Percentiles rank a stretch among this genome's conserved stretches.
Evolutionary conservation across 306 rosid genomes (phyloP).

Genomic region (Vigna angularis): DNA sequence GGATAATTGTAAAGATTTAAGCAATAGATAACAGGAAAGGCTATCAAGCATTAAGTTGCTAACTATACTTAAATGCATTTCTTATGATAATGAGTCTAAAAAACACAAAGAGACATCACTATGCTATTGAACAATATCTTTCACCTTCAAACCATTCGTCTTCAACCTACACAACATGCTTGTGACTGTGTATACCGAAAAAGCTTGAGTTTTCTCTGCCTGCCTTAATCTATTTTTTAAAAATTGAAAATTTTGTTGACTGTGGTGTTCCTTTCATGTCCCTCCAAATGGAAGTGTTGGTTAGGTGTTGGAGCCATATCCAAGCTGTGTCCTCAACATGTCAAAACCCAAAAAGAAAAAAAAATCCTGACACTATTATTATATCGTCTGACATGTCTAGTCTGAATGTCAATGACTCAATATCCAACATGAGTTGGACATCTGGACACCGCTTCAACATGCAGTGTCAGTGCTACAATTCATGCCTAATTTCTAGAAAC

Average conservation of each 20-base stretch:
- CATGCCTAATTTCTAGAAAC: conserved; percentile 19
- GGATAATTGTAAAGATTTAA: conserved; percentile 26
- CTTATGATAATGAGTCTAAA: neutral
- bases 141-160: neutral
- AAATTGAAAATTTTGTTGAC: neutral
- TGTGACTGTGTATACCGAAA: neutral
- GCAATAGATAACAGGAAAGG: conserved; percentile 34
- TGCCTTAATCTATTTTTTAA: neutral
- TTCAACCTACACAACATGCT: neutral
- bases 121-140: neutral
- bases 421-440: neutral
- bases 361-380: neutral
- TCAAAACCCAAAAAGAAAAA: neutral
- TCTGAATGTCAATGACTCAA: neutral
- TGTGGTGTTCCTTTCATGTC: neutral
- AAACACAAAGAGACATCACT: neutral
- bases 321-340: neutral
- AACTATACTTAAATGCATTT: conserved; percentile 3
- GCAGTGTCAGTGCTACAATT: conserved; percentile 7
- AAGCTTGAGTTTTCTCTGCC: neutral
- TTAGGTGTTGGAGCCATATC: neutral
- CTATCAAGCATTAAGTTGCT: conserved; percentile 15
- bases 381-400: neutral
- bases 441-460: neutral
- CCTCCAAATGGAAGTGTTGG: neutral